Conservation (phyloP, 768 basidiomycete genomes). For the Ephemerocybe angulata region DNA sequence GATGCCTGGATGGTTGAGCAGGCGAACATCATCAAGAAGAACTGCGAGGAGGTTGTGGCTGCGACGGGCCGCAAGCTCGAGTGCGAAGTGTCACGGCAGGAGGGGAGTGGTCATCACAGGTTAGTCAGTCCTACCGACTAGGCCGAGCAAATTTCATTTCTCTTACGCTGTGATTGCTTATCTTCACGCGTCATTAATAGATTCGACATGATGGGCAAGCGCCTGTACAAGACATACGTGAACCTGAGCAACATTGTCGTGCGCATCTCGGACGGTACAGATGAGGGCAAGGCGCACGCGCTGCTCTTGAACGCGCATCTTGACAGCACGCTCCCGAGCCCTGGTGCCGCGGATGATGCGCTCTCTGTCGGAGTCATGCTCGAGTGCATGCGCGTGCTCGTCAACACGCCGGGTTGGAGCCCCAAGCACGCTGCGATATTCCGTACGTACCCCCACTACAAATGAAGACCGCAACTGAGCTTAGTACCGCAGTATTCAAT, state of each 20-base stretch:
- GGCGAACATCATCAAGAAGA: conserved; percentile 53
- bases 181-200: conserved; percentile 32
- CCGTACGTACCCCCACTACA: conserved; percentile 49
- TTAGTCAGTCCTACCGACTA: conserved; percentile 32
- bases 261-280: conserved; percentile 76
- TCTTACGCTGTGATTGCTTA: background rate
- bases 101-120: conserved; percentile 86
- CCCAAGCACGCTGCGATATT: conserved; percentile 81
- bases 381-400: conserved; percentile 77
- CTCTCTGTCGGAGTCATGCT: conserved; percentile 89
- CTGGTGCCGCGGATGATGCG: conserved; percentile 87
- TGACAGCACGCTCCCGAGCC: conserved; percentile 86
- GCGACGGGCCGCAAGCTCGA: conserved; percentile 58
- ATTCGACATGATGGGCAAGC: conserved; percentile 88
- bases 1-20: conserved; percentile 79
- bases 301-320: conserved; percentile 87
- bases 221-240: conserved; percentile 83
- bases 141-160: background rate
- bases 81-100: conserved; percentile 89
- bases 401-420: conserved; percentile 62
- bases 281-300: conserved; percentile 71
- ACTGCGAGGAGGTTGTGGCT: conserved; percentile 56
- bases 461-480: background rate
- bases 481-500: conserved; percentile 52
- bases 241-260: conserved; percentile 87